phyloP scores from a whole-genome alignment of 1,284 basidiomycete genomes.

The Ustilago lituana region DNA sequence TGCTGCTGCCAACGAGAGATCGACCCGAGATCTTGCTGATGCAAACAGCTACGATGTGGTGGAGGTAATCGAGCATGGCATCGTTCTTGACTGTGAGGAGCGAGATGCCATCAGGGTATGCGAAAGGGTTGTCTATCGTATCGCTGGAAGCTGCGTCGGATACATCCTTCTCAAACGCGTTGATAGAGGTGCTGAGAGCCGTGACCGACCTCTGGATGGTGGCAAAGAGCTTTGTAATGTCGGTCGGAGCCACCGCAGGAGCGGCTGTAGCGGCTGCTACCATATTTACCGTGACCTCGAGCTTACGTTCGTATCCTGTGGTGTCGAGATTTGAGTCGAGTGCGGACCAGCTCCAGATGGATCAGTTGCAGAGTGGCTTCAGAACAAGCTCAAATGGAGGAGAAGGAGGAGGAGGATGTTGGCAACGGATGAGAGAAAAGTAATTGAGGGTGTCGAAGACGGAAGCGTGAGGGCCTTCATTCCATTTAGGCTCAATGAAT shows the following conservation, averaged over 20 bases:
- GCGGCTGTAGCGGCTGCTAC: conserved; percentile 1
- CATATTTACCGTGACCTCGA: conserved; percentile 2
- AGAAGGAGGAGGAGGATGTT: background rate
- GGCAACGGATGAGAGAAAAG: background rate
- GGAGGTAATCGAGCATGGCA: conserved; percentile 84
- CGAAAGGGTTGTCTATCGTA: conserved; percentile 19
- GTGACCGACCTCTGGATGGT: conserved; percentile 32
- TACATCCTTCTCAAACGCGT: conserved; percentile 32
- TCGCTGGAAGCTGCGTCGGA: conserved; percentile 14
- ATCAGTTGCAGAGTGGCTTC: too few species aligned
- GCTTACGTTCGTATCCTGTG: too few species aligned
- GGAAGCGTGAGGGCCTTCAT: background rate
- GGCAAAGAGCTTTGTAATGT: conserved; percentile 22
- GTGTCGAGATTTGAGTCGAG: too few species aligned
- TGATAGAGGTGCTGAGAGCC: conserved; percentile 31
- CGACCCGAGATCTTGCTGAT: conserved; percentile 50
- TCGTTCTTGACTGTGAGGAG: conserved; percentile 89
- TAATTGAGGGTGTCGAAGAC: too few species aligned
- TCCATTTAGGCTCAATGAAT: background rate
- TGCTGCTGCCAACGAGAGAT: conserved; percentile 29
- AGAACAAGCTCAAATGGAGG: too few species aligned
- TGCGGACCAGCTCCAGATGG: too few species aligned
- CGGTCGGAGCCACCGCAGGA: conserved; percentile 12
- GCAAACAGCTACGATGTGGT: conserved; percentile 77
- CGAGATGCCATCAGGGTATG: conserved; percentile 79